Base-by-base conservation (phyloP, 2,329 filamentous ascomycete species). In the Talaromyces sp. region DNA sequence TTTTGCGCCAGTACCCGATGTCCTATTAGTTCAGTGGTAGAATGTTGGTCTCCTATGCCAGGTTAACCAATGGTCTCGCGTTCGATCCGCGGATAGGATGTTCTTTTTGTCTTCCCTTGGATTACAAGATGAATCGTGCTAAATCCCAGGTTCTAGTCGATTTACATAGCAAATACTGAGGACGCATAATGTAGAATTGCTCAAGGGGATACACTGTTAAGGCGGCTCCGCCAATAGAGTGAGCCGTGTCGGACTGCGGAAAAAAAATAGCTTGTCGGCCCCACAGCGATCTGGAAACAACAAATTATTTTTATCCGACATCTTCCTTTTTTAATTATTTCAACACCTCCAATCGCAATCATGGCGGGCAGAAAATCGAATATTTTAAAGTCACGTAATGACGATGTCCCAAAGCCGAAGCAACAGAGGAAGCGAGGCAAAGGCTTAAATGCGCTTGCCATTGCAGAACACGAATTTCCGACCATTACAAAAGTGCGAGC, bases 401-500 rank as follows among this genome's bases (percentile, higher is more conserved):
- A 74, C 33, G 60, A 70, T 27, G 63, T 66, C n/a, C 39, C 67
- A 4, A 79, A 80, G 16, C 60, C 63, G 66, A 78, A 79, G 54
- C 80, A 79, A 59, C 88, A 86, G 68, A 79, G 78, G 66, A 76
- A 78, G 57, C 72, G 69, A 45, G 72, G 70, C 69, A 82, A 85
- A 66, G 81, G 80, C 9, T 79, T 88, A 43, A 83, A 90, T 75
- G 89, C 89, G 24, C 86, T 89, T 68, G 80, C 88, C 31, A 88
- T 89, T 70, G 89, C 89, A n/a, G 83, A 86, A 66, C 78, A 83
- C 67, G 77, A 86, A 68, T 79, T 82, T 67, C 82, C 85, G 3
- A 82, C 85, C 19, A 81, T 80, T 65, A 67, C 79, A 8, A 86
- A 84, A 70, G 79, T 89, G 54, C 81, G 83, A 68, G 80, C 81